A percentile compares a stretch with the other conserved stretches of the same genome.
Conservation (phyloP, 208 protist genomes). For the Leishmania tarentolae region DNA sequence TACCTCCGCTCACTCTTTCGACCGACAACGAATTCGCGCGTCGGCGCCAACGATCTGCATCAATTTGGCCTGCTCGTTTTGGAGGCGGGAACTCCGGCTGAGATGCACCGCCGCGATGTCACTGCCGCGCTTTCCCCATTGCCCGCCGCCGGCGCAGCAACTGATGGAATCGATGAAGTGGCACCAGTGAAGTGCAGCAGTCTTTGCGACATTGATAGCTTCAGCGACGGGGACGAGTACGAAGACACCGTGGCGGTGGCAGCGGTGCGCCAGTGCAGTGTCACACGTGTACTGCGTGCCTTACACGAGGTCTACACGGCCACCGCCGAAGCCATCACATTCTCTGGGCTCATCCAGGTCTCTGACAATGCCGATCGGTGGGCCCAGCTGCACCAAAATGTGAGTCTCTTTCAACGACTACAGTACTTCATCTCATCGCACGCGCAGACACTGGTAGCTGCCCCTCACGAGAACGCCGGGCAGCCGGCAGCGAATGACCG, state of each 20-base stretch:
- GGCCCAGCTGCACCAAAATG: constrained; percentile 39
- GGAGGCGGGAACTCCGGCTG: constrained; percentile 42
- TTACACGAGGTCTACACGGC: constrained; percentile 61
- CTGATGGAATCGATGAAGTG: not conserved
- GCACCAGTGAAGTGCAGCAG: not conserved
- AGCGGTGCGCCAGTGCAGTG: constrained; percentile 52
- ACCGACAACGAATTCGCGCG: constrained; percentile 53
- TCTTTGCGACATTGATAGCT: constrained; percentile 22
- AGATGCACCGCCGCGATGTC: constrained; percentile 54
- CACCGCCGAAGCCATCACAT: constrained; percentile 62
- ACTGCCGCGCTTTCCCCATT: constrained; percentile 4
- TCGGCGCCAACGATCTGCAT: constrained; percentile 59
- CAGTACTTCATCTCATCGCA: constrained; percentile 49
- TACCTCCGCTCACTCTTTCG: constrained; percentile 77
- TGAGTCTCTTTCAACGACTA: constrained; percentile 57
- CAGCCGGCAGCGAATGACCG: not conserved
- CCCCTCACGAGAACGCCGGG: not conserved
- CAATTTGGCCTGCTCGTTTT: constrained; percentile 67
- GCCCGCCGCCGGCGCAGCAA: not conserved
- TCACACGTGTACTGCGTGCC: constrained; percentile 50
- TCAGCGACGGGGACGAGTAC: constrained; percentile 24
- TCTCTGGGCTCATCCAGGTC: constrained; percentile 45
- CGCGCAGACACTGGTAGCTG: not conserved
- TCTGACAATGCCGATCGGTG: constrained; percentile 41
- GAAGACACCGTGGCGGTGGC: constrained; percentile 17